A percentile compares a stretch with the other conserved stretches of the same genome.
phyloP scores from a whole-genome alignment of 257 asterid species.

The Mitragyna speciosa region DNA sequence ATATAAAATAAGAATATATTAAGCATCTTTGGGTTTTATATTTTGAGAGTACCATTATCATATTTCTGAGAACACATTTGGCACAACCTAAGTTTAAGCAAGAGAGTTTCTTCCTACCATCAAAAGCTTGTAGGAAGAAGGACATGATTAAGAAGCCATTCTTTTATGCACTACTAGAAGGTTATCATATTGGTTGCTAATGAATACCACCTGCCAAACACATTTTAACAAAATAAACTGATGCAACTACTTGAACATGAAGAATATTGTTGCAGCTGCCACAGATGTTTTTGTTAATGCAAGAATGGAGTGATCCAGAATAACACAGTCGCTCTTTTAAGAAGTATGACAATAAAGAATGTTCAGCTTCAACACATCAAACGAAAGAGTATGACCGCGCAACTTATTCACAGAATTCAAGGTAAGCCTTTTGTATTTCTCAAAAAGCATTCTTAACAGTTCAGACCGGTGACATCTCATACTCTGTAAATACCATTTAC shows the following conservation, averaged over 20 bases:
- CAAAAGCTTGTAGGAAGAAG: neutral
- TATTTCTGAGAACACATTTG: too few relatives aligned
- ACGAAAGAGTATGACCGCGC: neutral
- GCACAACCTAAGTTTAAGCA: too few relatives aligned
- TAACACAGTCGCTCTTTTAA: neutral
- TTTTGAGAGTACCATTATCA: too few relatives aligned
- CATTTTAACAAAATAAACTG: neutral
- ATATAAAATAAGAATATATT: too few relatives aligned
- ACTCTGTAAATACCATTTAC: constrained; percentile 14
- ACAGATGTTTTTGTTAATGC: neutral
- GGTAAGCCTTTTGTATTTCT: constrained; percentile 4
- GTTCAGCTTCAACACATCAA: neutral
- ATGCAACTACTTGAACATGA: neutral
- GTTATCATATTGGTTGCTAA: neutral
- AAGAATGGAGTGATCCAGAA: neutral
- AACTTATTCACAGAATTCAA: neutral
- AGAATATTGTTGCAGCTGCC: neutral
- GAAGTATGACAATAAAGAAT: neutral
- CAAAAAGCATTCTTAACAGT: constrained; percentile 1
- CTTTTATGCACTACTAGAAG: neutral
- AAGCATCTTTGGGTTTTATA: neutral
- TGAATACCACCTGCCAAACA: neutral
- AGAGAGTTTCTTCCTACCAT: too few relatives aligned
- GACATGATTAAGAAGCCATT: neutral
- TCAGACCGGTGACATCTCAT: neutral